Percentiles rank a stretch among this genome's conserved stretches.
phyloP scores from a whole-genome alignment of 345 rosid genomes.

The Ceriops tagal region DNA sequence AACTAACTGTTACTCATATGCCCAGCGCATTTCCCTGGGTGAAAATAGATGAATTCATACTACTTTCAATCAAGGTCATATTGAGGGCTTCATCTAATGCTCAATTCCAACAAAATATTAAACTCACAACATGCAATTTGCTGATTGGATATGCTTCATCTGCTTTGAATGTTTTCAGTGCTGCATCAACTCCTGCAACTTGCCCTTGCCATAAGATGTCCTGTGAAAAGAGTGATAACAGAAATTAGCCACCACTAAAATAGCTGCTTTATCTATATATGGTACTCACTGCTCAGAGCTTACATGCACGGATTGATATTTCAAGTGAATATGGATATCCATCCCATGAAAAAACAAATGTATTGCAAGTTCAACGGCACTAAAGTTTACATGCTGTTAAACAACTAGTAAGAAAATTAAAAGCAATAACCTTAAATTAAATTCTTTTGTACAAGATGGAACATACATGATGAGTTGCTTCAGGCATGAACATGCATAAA shows the following conservation, averaged over 20 bases:
- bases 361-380: background rate
- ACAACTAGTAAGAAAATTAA: slow-evolving; percentile 5
- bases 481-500: slow-evolving; percentile 99
- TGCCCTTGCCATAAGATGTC: slow-evolving; percentile 89
- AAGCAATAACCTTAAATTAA: background rate
- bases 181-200: slow-evolving; percentile 86
- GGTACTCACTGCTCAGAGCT: background rate
- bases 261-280: background rate
- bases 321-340: background rate
- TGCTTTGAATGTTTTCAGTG: slow-evolving; percentile 73
- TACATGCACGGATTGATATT: slow-evolving; percentile 4
- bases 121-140: slow-evolving; percentile 58
- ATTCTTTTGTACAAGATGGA: slow-evolving; percentile 3
- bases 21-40: background rate
- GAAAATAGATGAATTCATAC: background rate
- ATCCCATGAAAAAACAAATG: too few relatives aligned
- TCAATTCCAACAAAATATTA: slow-evolving; percentile 12
- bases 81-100: slow-evolving; percentile 3
- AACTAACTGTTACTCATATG: background rate
- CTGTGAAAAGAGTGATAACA: slow-evolving; percentile 35
- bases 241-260: slow-evolving; percentile 1
- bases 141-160: slow-evolving; percentile 79
- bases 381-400: background rate
- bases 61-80: background rate
- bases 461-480: slow-evolving; percentile 67